Evolutionary conservation across 495 filamentous ascomycete species (phyloP).

Genomic region (Aspergillus olivimuriae): DNA sequence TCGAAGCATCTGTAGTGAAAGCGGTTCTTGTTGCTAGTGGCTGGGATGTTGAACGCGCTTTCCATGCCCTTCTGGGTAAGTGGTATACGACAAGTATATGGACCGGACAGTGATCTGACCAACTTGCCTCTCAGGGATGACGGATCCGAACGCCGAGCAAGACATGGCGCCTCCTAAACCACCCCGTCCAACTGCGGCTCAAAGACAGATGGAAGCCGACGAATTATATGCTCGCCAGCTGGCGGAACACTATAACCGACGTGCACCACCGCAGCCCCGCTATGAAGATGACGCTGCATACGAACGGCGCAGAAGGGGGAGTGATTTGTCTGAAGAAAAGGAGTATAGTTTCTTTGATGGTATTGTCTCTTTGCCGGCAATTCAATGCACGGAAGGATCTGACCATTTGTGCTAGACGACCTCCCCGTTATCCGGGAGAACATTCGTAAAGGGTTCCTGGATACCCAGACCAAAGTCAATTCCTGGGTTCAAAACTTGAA

Average conservation of each 20-base stretch:
- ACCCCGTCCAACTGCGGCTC: constrained; percentile 62
- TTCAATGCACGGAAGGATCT: no score
- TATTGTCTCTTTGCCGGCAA: no score
- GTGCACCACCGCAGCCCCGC: constrained; percentile 29
- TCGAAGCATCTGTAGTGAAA: constrained; percentile 77
- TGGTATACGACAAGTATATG: constrained; percentile 4
- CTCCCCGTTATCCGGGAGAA: constrained; percentile 90
- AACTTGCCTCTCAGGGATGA: constrained; percentile 61
- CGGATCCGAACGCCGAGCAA: constrained; percentile 79
- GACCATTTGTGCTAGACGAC: constrained; percentile 55
- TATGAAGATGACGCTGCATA: constrained; percentile 40
- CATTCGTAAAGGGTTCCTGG: constrained; percentile 87
- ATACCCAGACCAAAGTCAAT: constrained; percentile 91
- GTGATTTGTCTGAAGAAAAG: constrained; percentile 48
- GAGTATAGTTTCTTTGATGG: constrained; percentile 88
- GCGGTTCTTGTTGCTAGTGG: constrained; percentile 82
- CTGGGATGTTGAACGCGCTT: constrained; percentile 86
- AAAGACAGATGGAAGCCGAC: constrained; percentile 80
- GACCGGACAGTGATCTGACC: constrained; percentile 5
- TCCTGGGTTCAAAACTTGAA: constrained; percentile 83
- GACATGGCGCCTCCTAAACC: constrained; percentile 60
- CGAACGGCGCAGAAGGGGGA: constrained; percentile 22
- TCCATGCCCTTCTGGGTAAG: constrained; percentile 86
- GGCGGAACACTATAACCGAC: constrained; percentile 75
- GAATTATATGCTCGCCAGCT: constrained; percentile 92